phyloP scores from a whole-genome alignment of 345 rosid species.

The Heritiera fomes region DNA sequence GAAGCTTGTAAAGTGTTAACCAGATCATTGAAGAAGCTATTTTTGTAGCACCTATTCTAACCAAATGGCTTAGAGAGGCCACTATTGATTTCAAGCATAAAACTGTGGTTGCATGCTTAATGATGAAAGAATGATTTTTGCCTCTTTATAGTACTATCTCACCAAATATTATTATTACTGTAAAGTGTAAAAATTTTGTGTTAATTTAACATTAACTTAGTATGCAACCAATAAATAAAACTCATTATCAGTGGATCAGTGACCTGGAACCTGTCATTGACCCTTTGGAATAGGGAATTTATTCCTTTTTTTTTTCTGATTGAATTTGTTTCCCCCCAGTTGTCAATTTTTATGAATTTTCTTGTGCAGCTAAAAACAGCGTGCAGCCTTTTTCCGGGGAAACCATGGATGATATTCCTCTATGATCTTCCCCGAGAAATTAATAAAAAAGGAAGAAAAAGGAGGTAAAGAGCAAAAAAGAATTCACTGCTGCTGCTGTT shows the following conservation, averaged over 20 bases:
- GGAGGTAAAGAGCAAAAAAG: too few relatives aligned
- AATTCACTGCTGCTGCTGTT: background rate
- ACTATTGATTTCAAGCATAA: background rate
- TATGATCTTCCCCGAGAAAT: background rate
- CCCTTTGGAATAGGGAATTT: background rate
- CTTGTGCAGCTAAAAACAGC: background rate
- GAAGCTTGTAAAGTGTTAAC: background rate
- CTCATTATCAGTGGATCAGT: background rate
- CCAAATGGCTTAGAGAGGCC: background rate
- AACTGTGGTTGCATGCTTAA: background rate
- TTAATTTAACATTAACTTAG: background rate
- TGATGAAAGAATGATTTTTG: background rate
- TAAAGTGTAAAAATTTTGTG: too few relatives aligned
- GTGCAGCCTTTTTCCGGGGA: background rate
- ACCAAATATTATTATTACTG: too few relatives aligned
- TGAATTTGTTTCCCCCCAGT: background rate
- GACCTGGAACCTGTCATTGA: background rate
- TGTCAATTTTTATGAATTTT: background rate
- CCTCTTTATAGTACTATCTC: background rate
- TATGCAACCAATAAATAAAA: background rate
- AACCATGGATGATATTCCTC: constrained; percentile 5
- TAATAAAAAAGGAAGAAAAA: background rate
- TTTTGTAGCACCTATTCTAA: background rate
- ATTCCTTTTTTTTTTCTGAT: background rate
- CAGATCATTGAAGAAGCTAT: background rate